phyloP scores from a whole-genome alignment of 2,329 filamentous ascomycete genomes.

The Claviceps purpurea region DNA sequence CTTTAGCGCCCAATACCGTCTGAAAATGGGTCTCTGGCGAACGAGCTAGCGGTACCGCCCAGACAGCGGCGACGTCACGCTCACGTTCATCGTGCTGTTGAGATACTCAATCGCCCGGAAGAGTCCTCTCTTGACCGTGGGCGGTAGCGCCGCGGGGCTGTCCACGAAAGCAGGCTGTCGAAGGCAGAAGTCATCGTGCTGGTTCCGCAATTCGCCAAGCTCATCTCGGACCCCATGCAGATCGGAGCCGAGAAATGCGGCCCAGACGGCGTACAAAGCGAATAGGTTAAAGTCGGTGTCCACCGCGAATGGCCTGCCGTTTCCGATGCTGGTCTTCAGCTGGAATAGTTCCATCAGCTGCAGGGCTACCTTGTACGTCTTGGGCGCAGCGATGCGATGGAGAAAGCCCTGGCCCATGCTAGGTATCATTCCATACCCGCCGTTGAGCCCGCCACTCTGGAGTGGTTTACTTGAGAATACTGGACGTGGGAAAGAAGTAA shows the following conservation, averaged over 20 bases:
- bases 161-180: not conserved
- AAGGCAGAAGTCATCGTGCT: not conserved
- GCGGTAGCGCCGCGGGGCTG: not conserved
- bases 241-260: constrained; percentile 15
- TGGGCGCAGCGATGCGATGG: constrained; percentile 14
- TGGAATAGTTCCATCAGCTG: constrained; percentile 22
- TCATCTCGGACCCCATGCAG: constrained; percentile 1
- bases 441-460: constrained; percentile 19
- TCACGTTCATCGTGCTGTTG: not conserved
- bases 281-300: constrained; percentile 16
- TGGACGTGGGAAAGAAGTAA: constrained; percentile 19
- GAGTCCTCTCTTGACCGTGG: not conserved
- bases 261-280: constrained; percentile 20
- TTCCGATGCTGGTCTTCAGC: constrained; percentile 15
- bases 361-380: constrained; percentile 17
- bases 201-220: not conserved
- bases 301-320: constrained; percentile 13
- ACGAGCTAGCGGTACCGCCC: not conserved
- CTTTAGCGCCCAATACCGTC: not conserved
- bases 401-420: constrained; percentile 24
- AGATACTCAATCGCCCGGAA: not conserved
- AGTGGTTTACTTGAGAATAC: constrained; percentile 19
- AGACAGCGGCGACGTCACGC: not conserved
- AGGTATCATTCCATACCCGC: constrained; percentile 22
- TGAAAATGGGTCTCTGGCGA: not conserved